Evolutionary conservation across 768 basidiomycete genomes (phyloP).

Genomic region (Steccherinum ochraceum): DNA sequence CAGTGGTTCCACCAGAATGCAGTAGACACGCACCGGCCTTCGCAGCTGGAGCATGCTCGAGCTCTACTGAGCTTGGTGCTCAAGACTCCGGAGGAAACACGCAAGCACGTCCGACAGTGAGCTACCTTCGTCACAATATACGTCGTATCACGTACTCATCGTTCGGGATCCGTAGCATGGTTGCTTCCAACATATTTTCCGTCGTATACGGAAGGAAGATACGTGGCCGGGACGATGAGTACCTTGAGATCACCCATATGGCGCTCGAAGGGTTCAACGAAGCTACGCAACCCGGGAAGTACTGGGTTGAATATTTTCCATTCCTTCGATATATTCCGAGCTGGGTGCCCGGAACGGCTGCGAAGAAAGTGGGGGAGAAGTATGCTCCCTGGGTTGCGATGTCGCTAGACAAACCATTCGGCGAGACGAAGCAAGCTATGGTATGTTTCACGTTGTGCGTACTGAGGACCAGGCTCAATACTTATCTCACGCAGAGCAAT

Average conservation of each 20-base stretch:
- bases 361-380: background rate
- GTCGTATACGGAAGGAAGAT: slow-evolving; percentile 1
- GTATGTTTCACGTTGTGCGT: background rate
- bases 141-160: background rate
- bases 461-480: too few relatives aligned
- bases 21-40: background rate
- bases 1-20: slow-evolving; percentile 10
- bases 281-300: background rate
- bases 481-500: too few relatives aligned
- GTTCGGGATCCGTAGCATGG: background rate
- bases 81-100: slow-evolving; percentile 1
- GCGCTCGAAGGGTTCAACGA: background rate
- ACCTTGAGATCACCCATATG: background rate
- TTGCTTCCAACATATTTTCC: background rate
- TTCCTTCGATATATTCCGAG: background rate
- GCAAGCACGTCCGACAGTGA: slow-evolving; percentile 2
- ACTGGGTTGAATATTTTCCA: slow-evolving; percentile 6
- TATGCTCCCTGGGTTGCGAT: background rate
- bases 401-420: slow-evolving; percentile 3
- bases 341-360: slow-evolving; percentile 1
- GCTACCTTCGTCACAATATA: background rate
- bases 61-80: slow-evolving; percentile 8
- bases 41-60: background rate
- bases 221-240: background rate
- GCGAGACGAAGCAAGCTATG: background rate